Base-by-base conservation (phyloP, 257 asterid species). In the Anisodus acutangulus region DNA sequence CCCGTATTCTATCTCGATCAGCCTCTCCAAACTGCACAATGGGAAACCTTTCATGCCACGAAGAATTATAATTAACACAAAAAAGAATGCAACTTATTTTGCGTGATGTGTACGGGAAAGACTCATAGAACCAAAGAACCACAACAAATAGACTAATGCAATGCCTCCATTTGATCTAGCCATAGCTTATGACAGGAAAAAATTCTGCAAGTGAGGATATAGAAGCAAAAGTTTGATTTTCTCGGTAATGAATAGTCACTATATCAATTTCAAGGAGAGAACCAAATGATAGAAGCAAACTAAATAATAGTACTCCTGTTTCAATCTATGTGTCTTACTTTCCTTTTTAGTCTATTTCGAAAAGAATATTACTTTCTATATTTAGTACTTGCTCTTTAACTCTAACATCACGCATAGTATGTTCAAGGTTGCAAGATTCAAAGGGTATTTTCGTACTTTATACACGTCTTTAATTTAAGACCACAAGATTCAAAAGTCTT, bases 221-320 rank as follows among this genome's bases (percentile, higher is more conserved):
- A 31, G 35, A 31, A 31, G 35, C 35, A 66, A 11, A 19, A 45
- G 80, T 72, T 72, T 47, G 80, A 72, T 9, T 47, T 72, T 47
- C 80, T 72, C 6, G 0, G 41, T 47, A 72, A 26, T 19, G 80
- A 59, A 71, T 2, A 45, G 41, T 45, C 80, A 47, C 58, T 19
- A 16, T 45, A 12, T 5, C 41, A 72, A 19, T 19, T 17, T 47
- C 80, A 72, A 47, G 19, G 58, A 72, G 17, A 4, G 35, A 31
- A 31, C 57, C 57, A 43, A 70, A 31, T 31, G 35, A 31, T 3
- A 43, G 80, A n/a, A 72, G 37, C 11, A 72, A 72, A 72, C 16
- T 10, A 70, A 70, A 70, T 70, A 70, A 70, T 70, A 70, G 57
- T 31, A 66, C 71, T 19, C 69, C 26, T 37, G 22, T 37, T 37